Evolutionary conservation across 192 early-diverging fungal genomes (phyloP).

Genomic region (Coemansia sp.): DNA sequence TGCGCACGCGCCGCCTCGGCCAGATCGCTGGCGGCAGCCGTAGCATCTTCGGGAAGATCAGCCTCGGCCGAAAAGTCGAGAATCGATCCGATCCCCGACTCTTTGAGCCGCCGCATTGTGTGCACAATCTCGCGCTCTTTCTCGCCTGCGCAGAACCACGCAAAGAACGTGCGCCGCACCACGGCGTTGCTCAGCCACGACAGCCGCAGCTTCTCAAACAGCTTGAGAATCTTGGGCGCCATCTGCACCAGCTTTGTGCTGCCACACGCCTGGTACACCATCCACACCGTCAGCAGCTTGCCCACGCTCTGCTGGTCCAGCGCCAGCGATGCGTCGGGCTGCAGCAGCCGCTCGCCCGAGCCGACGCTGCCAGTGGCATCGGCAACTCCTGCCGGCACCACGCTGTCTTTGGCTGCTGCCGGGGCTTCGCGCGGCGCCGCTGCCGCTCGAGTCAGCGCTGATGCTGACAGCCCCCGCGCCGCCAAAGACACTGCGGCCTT

Average conservation of each 20-base stretch:
- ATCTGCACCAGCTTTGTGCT: slow-evolving; percentile 35
- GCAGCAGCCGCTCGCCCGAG: slow-evolving; percentile 22
- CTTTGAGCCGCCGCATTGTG: slow-evolving; percentile 71
- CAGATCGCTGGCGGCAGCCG: slow-evolving; percentile 31
- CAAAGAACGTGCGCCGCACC: slow-evolving; percentile 86
- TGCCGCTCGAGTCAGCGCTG: slow-evolving; percentile 13
- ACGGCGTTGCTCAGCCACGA: slow-evolving; percentile 62
- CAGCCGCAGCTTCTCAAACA: slow-evolving; percentile 33
- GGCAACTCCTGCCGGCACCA: slow-evolving; percentile 5
- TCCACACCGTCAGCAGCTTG: slow-evolving; percentile 39
- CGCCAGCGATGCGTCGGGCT: slow-evolving; percentile 43
- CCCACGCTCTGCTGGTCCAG: slow-evolving; percentile 37
- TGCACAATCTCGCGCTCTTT: slow-evolving; percentile 77
- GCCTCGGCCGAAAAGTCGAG: slow-evolving; percentile 87
- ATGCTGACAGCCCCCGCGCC: slow-evolving; percentile 20
- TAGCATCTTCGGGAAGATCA: slow-evolving; percentile 59
- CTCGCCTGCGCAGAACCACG: slow-evolving; percentile 82
- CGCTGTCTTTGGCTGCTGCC: slow-evolving; percentile 1
- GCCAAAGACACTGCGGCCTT: slow-evolving; percentile 26
- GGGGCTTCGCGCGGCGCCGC: slow-evolving; percentile 11
- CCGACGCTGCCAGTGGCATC: slow-evolving; percentile 1
- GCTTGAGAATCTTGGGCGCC: slow-evolving; percentile 34
- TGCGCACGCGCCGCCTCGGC: slow-evolving; percentile 46
- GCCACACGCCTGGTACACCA: slow-evolving; percentile 45
- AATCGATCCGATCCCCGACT: slow-evolving; percentile 74